phyloP scores from a whole-genome alignment of 176 grass and related monocot genomes.

The Ensete glaucum region DNA sequence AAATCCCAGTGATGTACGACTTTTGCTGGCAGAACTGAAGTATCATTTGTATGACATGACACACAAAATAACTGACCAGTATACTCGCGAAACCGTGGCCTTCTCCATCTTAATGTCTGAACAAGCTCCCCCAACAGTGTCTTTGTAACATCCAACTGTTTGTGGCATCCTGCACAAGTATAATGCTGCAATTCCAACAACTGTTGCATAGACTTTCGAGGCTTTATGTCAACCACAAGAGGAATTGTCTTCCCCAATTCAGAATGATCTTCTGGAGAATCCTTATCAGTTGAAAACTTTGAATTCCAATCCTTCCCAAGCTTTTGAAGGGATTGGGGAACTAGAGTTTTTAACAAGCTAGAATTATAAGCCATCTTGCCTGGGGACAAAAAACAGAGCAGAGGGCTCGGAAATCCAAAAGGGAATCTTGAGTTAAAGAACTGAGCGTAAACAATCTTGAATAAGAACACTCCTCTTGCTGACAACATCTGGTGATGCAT shows the following conservation, averaged over 20 bases:
- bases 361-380: slow-evolving; percentile 33
- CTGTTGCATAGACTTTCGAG: slow-evolving; percentile 64
- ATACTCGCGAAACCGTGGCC: slow-evolving; percentile 68
- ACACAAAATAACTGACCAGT: slow-evolving; percentile 91
- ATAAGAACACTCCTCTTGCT: slow-evolving; percentile 75
- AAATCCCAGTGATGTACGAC: slow-evolving; percentile 93
- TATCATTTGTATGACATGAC: slow-evolving; percentile 84
- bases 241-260: slow-evolving; percentile 84
- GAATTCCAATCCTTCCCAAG: slow-evolving; percentile 39
- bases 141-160: slow-evolving; percentile 54
- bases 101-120: slow-evolving; percentile 77
- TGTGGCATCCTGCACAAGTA: slow-evolving; percentile 81
- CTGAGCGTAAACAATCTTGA: slow-evolving; percentile 72
- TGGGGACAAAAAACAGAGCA: slow-evolving; percentile 74
- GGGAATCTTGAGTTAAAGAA: slow-evolving; percentile 46
- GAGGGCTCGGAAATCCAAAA: slow-evolving; percentile 45
- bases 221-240: slow-evolving; percentile 69
- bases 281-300: slow-evolving; percentile 35
- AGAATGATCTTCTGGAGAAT: slow-evolving; percentile 31
- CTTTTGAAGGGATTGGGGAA: slow-evolving; percentile 44
- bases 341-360: slow-evolving; percentile 46
- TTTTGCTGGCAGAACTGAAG: slow-evolving; percentile 74
- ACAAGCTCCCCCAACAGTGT: slow-evolving; percentile 70
- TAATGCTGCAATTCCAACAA: slow-evolving; percentile 84
- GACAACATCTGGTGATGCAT: slow-evolving; percentile 78